Base-by-base conservation (phyloP, 2,329 filamentous ascomycete genomes). In the Cytospora leucostoma region DNA sequence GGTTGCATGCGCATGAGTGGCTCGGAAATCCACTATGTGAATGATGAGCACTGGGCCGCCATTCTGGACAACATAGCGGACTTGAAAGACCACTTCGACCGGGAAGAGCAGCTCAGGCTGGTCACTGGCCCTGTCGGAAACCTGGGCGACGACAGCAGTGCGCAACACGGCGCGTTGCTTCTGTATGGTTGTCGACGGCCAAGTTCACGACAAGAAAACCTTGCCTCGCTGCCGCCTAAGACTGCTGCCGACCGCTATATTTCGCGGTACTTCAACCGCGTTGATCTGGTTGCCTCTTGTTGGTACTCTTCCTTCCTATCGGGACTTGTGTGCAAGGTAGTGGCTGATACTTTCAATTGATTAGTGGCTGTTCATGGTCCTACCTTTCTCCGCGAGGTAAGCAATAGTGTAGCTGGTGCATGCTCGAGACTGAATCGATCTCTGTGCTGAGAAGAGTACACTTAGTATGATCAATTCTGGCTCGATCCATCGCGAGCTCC, bases 391-490 rank as follows among this genome's bases (percentile, higher is more conserved):
- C 52, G 52, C 33, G 59, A 56, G 52, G 59, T 21, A 56, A 61
- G 59, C 10, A 2, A n/a, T 6, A 27, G 27, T n/a, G 7, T 21
- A 50, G 11, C 21, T 38, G 13, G 17, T 21, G 17, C 37, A 38
- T 12, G 47, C 21, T 19, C 6, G 17, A 44, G 15, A 7, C 4
- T 8, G 15, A 44, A 7, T 8, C 3, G 7, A 10, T 27, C 47
- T 3, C 19, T 19, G 32, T 2, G 19, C 37, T 61, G 38, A 61
- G 27, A 21, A 17, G 27, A 13, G 8, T 17, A n/a, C 27, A 27
- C 33, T 13, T 19, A 79, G 75, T 83, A 83, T 61, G 72, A 77
- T 4, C 68, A 68, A 0, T 82, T 82, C 60, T 83, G 80, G 79
- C 63, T 71, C 7, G 67, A 77, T 10, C 77, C 77, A 6, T 63